A percentile compares a stretch with the other conserved stretches of the same genome.
Conservation (phyloP, 108 stramenopile genomes). For the Nitzschia sp. region DNA sequence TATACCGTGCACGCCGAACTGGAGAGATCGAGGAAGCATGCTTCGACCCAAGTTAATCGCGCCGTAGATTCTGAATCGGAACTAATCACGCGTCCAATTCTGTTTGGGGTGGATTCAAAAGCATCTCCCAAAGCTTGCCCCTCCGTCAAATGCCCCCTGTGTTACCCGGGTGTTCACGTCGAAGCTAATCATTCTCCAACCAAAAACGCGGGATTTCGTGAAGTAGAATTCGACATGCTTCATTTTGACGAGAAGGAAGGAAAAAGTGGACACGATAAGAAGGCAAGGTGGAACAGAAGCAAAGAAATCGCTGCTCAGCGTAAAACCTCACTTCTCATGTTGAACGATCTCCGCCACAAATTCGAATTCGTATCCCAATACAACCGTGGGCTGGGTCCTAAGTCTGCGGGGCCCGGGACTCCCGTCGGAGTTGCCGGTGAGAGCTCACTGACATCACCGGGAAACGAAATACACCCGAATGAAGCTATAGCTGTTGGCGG, state of each 20-base stretch:
- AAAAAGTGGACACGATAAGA: neutral
- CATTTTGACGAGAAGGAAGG: constrained; percentile 1
- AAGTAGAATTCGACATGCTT: neutral
- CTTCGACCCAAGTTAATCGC: neutral
- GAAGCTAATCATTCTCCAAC: no score
- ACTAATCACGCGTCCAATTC: neutral
- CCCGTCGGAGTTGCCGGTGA: neutral
- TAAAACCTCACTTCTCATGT: neutral
- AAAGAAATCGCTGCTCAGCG: constrained; percentile 7
- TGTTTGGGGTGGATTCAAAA: neutral
- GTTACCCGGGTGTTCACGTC: no score
- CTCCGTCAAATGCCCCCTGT: neutral
- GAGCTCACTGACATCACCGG: neutral
- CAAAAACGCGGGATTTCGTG: neutral
- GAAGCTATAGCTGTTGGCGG: neutral
- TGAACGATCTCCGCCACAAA: constrained; percentile 24
- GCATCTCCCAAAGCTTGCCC: neutral
- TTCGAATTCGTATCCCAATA: constrained; percentile 21
- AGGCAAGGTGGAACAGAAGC: neutral
- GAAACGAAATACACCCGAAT: neutral
- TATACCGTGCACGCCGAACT: neutral
- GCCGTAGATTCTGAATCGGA: neutral
- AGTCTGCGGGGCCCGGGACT: neutral
- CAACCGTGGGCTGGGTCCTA: constrained; percentile 16
- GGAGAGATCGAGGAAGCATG: neutral